A percentile compares a stretch with the other conserved stretches of the same genome.
Conservation (phyloP, 106 monocot species). For the Iris macrosiphon region DNA sequence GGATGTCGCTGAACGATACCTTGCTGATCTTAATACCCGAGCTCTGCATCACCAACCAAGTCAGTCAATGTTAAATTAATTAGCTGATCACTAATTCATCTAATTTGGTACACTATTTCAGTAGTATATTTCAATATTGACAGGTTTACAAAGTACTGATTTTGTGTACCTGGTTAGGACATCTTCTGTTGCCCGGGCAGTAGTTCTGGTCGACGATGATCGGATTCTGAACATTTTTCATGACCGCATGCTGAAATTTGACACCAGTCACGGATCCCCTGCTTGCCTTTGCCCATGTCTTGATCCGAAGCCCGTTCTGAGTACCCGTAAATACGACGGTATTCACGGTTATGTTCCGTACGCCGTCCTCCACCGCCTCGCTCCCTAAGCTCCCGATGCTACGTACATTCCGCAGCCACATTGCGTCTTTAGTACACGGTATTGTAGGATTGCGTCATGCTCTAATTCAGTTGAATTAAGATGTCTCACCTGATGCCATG, state of each 20-base stretch:
- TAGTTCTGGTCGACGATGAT: constrained; percentile 38
- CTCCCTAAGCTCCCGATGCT: constrained; percentile 42
- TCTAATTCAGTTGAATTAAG: too few species aligned
- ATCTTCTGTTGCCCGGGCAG: constrained; percentile 15
- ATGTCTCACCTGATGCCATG: constrained; percentile 46
- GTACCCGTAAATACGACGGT: constrained; percentile 11
- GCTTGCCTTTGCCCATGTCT: constrained; percentile 27
- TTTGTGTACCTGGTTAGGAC: constrained; percentile 19
- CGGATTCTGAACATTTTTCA: constrained; percentile 28
- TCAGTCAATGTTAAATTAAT: neutral
- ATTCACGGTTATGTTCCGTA: constrained; percentile 24
- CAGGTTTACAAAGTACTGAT: neutral
- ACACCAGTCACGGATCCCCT: constrained; percentile 6
- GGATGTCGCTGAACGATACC: constrained; percentile 19
- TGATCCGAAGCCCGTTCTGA: constrained; percentile 26
- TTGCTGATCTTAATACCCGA: constrained; percentile 29
- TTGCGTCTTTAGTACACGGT: too few species aligned
- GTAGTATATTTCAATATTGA: neutral
- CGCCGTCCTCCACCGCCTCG: constrained; percentile 12
- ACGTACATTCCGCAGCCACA: too few species aligned
- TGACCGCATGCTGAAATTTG: constrained; percentile 4
- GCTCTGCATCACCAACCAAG: neutral
- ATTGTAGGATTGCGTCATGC: too few species aligned
- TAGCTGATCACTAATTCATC: neutral
- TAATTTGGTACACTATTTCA: neutral